A percentile compares a stretch with the other conserved stretches of the same genome.
Conservation (phyloP, 2,329 filamentous ascomycete genomes). For the Penicillium sp. region DNA sequence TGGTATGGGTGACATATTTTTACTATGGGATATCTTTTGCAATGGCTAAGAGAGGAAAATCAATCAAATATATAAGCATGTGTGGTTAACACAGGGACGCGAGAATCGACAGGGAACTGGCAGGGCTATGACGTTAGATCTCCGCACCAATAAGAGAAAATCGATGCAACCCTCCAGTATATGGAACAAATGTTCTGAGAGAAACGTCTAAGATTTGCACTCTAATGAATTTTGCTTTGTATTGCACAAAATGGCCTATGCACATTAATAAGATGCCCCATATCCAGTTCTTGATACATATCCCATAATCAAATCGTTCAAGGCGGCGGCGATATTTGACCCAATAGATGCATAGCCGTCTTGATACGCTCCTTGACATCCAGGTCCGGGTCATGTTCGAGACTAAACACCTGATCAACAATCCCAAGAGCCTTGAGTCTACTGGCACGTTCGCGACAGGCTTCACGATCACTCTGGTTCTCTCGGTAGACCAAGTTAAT, state of each 20-base stretch:
- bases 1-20: constrained; percentile 32
- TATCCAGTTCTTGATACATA: neutral
- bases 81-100: constrained; percentile 7
- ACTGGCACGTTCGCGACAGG: constrained; percentile 64
- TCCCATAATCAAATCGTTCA: neutral
- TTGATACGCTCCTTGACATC: constrained; percentile 85
- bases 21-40: neutral
- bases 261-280: neutral
- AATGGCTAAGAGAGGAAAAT: neutral
- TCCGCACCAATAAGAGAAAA: neutral
- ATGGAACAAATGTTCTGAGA: neutral
- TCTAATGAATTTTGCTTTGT: neutral
- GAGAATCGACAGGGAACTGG: constrained; percentile 1
- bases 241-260: neutral
- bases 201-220: neutral
- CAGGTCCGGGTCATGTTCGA: constrained; percentile 70
- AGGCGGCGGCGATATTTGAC: constrained; percentile 12
- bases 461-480: constrained; percentile 64
- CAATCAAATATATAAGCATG: neutral
- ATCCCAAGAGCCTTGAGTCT: constrained; percentile 73
- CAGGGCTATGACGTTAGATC: constrained; percentile 21
- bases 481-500: constrained; percentile 85
- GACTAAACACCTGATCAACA: constrained; percentile 61
- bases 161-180: neutral
- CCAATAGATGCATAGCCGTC: constrained; percentile 72